Evolutionary conservation across 2,329 filamentous ascomycete species (phyloP).

Genomic region (Dendryphion nanum): DNA sequence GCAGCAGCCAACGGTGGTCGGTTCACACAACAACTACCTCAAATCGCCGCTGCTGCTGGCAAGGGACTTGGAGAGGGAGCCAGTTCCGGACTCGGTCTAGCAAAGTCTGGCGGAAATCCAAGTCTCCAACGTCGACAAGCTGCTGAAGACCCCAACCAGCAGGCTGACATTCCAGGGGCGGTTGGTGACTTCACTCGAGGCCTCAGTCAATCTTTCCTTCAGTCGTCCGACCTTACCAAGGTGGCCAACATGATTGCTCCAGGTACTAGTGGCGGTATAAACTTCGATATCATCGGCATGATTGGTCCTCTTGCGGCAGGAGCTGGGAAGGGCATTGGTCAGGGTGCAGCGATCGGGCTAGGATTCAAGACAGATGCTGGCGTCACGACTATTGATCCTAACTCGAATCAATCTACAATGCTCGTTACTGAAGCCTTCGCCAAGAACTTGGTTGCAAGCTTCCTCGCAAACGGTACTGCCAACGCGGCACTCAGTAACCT

Average conservation of each 20-base stretch:
- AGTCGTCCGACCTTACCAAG: conserved; percentile 16
- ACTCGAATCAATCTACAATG: conserved; percentile 12
- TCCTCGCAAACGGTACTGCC: conserved; percentile 23
- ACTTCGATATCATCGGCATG: conserved; percentile 14
- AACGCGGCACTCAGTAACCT: conserved; percentile 4
- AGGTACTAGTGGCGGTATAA: conserved; percentile 1
- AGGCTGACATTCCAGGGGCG: conserved; percentile 15
- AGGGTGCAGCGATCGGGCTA: conserved; percentile 23
- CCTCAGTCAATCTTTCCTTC: conserved; percentile 24
- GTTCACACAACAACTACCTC: conserved; percentile 18
- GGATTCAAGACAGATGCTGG: conserved; percentile 7
- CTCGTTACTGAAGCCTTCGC: conserved; percentile 18
- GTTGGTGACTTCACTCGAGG: conserved; percentile 23
- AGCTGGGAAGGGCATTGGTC: conserved; percentile 27
- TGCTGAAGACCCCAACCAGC: conserved; percentile 4
- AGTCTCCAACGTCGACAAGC: conserved; percentile 9
- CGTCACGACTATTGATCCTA: conserved; percentile 5
- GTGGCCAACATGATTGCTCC: conserved; percentile 5
- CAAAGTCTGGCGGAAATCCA: conserved; percentile 1
- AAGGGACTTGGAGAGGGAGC: conserved; percentile 27
- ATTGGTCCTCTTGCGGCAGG: conserved; percentile 23
- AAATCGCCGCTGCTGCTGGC: conserved; percentile 25
- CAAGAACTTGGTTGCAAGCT: conserved; percentile 19
- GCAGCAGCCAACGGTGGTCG: conserved; percentile 5
- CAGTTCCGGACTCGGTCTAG: conserved; percentile 21